Evolutionary conservation across 257 asterid genomes (phyloP).

Genomic region (Thymus mandschuricus): DNA sequence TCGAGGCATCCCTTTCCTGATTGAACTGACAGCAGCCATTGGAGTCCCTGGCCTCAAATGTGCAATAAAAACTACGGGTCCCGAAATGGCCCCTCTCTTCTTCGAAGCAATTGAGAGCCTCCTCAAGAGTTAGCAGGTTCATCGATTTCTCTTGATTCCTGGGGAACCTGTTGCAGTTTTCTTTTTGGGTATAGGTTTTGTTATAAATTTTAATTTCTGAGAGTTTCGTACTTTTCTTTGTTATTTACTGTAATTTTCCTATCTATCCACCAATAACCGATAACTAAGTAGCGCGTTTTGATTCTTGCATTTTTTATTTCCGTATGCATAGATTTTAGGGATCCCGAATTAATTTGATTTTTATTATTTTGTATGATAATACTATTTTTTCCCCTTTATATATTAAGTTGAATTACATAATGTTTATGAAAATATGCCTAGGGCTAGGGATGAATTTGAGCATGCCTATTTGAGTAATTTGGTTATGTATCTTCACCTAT

Average conservation of each 20-base stretch:
- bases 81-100: constrained; percentile 90
- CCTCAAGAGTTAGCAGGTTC: constrained; percentile 49
- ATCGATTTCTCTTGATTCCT: constrained; percentile 8
- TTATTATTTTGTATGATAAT: constrained; percentile 14
- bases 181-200: constrained; percentile 36
- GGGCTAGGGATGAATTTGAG: too few species aligned
- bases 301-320: constrained; percentile 24
- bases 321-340: constrained; percentile 31
- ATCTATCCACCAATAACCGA: constrained; percentile 11
- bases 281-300: constrained; percentile 24
- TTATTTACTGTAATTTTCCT: constrained; percentile 17
- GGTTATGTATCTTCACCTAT: too few species aligned
- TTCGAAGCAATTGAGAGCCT: constrained; percentile 77
- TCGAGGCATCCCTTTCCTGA: constrained; percentile 79
- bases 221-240: constrained; percentile 22
- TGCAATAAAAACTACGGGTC: constrained; percentile 84
- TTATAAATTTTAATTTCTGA: constrained; percentile 19
- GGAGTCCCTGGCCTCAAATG: constrained; percentile 90
- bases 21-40: constrained; percentile 78
- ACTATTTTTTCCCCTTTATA: neutral
- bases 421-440: too few species aligned
- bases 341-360: constrained; percentile 29
- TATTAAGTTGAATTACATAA: too few species aligned
- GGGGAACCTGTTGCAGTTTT: constrained; percentile 22
- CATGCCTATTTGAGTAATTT: too few species aligned